phyloP scores from a whole-genome alignment of 2,329 filamentous ascomycete species.

The Scytalidium sp. region DNA sequence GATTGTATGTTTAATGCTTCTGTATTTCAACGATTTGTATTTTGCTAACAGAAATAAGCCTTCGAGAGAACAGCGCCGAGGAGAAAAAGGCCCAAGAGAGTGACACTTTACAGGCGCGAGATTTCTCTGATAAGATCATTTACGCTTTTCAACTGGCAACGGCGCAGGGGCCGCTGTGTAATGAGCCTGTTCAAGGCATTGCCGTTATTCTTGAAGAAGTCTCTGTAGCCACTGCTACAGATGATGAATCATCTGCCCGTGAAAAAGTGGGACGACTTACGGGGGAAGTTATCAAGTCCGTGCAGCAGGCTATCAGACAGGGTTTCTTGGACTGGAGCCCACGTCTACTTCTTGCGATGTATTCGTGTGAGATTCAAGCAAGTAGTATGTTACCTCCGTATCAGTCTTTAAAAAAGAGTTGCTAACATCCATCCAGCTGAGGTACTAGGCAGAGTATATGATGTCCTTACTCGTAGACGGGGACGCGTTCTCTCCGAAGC shows the following conservation, averaged over 20 bases:
- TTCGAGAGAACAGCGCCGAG: slow-evolving; percentile 20
- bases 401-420: slow-evolving; percentile 5
- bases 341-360: slow-evolving; percentile 95
- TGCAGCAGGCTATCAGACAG: slow-evolving; percentile 77
- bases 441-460: slow-evolving; percentile 92
- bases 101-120: slow-evolving; percentile 54
- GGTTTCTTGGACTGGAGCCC: slow-evolving; percentile 96
- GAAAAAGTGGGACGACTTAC: slow-evolving; percentile 78
- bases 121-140: slow-evolving; percentile 84
- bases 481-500: slow-evolving; percentile 86
- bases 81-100: slow-evolving; percentile 33
- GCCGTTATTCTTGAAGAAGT: slow-evolving; percentile 88
- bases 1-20: slow-evolving; percentile 50
- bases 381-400: slow-evolving; percentile 59
- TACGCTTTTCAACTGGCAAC: slow-evolving; percentile 95
- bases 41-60: slow-evolving; percentile 19
- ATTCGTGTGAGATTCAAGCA: slow-evolving; percentile 95
- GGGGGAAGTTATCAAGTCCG: slow-evolving; percentile 87
- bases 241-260: slow-evolving; percentile 50
- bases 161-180: slow-evolving; percentile 83
- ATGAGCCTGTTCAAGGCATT: slow-evolving; percentile 89
- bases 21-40: neutral
- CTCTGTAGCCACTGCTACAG: slow-evolving; percentile 52
- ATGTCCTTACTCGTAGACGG: slow-evolving; percentile 91
- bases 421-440: slow-evolving; percentile 55